These are phyloP conservation scores for Conticribra guillardii DNA, from an alignment of 108 stramenopile species.

Conservation along the genomic window DNA sequence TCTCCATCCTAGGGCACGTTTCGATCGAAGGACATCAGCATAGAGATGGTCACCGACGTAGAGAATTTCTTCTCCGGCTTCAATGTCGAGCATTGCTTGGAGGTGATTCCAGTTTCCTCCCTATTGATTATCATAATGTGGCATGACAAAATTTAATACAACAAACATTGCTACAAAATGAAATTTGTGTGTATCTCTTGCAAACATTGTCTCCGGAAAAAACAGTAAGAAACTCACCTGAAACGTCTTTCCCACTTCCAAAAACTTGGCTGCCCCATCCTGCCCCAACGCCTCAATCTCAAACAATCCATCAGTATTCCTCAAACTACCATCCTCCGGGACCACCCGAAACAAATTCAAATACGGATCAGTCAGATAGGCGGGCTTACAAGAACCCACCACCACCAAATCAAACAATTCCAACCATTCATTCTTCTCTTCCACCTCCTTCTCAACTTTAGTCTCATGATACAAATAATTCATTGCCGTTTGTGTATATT, in stretches of 20 bases:
- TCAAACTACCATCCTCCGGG: slow-evolving; percentile 74
- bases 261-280: slow-evolving; percentile 78
- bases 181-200: too few relatives aligned
- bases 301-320: slow-evolving; percentile 91
- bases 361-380: slow-evolving; percentile 86
- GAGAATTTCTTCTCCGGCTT: slow-evolving; percentile 92
- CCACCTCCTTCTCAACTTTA: slow-evolving; percentile 62
- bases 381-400: slow-evolving; percentile 91
- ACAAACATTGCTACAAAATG: too few relatives aligned
- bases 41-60: slow-evolving; percentile 98
- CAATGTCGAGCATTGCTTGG: slow-evolving; percentile 85
- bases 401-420: slow-evolving; percentile 95
- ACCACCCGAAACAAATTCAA: slow-evolving; percentile 89
- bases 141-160: neutral
- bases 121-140: neutral
- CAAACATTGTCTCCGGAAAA: neutral
- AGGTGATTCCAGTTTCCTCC: slow-evolving; percentile 96
- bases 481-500: slow-evolving; percentile 96
- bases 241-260: slow-evolving; percentile 86
- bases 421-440: slow-evolving; percentile 89
- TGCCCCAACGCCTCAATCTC: slow-evolving; percentile 83
- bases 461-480: slow-evolving; percentile 76
- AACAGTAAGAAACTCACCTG: slow-evolving; percentile 39
- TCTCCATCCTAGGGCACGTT: slow-evolving; percentile 96
- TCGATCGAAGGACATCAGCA: slow-evolving; percentile 90